Evolutionary conservation across 2,329 filamentous ascomycete genomes (phyloP).

Genomic region (Nigrospora sphaerica): DNA sequence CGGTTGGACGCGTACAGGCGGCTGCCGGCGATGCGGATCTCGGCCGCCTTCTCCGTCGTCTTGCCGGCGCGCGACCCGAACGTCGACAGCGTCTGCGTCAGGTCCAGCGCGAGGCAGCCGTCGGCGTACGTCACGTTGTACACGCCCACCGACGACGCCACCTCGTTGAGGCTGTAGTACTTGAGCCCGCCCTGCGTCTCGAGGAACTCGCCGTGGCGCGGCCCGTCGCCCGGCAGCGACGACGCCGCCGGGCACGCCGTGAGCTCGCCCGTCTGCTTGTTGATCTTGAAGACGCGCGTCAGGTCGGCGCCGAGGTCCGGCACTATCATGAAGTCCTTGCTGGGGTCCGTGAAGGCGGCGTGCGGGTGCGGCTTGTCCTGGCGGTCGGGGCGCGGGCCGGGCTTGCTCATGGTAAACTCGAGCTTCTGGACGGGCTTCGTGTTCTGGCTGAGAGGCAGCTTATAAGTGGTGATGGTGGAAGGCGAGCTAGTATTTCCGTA

Average conservation of each 20-base stretch:
- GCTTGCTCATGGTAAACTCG: slow-evolving; percentile 31
- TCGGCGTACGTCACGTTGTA: slow-evolving; percentile 38
- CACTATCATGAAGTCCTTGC: slow-evolving; percentile 39
- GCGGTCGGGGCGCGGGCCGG: slow-evolving; percentile 35
- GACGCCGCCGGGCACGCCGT: slow-evolving; percentile 35
- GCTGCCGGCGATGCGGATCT: slow-evolving; percentile 42
- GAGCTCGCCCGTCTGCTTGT: slow-evolving; percentile 34
- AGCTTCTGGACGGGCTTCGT: slow-evolving; percentile 26
- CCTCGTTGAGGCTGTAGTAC: slow-evolving; percentile 38
- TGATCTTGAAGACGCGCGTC: slow-evolving; percentile 45
- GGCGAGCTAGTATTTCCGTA: slow-evolving; percentile 23
- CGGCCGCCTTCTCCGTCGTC: slow-evolving; percentile 44
- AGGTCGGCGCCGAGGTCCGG: slow-evolving; percentile 49
- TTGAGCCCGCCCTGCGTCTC: slow-evolving; percentile 23
- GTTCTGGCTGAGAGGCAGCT: slow-evolving; percentile 25
- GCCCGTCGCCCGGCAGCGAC: slow-evolving; percentile 39
- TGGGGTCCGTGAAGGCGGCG: slow-evolving; percentile 40
- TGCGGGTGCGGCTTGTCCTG: slow-evolving; percentile 51
- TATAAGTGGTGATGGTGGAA: slow-evolving; percentile 35
- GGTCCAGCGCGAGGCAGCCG: slow-evolving; percentile 37
- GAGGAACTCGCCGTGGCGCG: slow-evolving; percentile 46
- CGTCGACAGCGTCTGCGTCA: slow-evolving; percentile 38
- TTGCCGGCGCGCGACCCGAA: slow-evolving; percentile 30
- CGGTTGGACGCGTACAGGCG: slow-evolving; percentile 5
- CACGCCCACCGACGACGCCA: slow-evolving; percentile 39